Base-by-base conservation (phyloP, 2,329 filamentous ascomycete species). In the Monilinia polystroma region DNA sequence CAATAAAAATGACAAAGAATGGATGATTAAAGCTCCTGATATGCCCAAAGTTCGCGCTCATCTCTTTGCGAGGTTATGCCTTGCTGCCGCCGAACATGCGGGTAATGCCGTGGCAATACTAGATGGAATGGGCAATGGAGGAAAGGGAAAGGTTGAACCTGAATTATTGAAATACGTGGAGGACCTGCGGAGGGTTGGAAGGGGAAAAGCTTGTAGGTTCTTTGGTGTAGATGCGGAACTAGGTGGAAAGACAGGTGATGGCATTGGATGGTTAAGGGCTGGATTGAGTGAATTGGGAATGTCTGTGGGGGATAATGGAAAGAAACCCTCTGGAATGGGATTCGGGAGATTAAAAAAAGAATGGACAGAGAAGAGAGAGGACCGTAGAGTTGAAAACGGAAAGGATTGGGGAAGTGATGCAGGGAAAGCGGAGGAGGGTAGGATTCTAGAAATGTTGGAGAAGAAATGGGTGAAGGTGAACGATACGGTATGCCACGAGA, bases 1-100 rank as follows among this genome's bases (percentile, higher is more conserved):
- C 58, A 96, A 96, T 75, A 86, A 89, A 64, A 87, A 89, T 72
- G 92, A 93, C 77, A 92, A 86, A 69, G 94, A 98, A 72, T 99
- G 94, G 94, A 98, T 98, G 93, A 96, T 95, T 77, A 92, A 90
- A 73, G 86, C 92, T 0, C 92, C 94, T 0, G 87, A 92, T 62
- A 91, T 97, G 59, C 90, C 93, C 41, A 93, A 94, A 75, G 93
- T 97, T 23, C 88, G 94, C 57, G 92, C 92, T 11, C 89, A 96
- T 74, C 82, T 99, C 1, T 96, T 96, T 75, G 93, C 93, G 1
- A 84, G 94, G 0, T 81, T 98, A 10, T 98, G 93, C 76, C 84
- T 98, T 14, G 92, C 93, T 0, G 92, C 93, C 0, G 89, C 91
- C 0, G 93, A 97, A 72, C 93, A 98, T 77, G 93, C 93, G 1